A percentile compares a stretch with the other conserved stretches of the same genome.
Conservation (phyloP, 768 basidiomycete genomes). For the Plicaturopsis crispa region DNA sequence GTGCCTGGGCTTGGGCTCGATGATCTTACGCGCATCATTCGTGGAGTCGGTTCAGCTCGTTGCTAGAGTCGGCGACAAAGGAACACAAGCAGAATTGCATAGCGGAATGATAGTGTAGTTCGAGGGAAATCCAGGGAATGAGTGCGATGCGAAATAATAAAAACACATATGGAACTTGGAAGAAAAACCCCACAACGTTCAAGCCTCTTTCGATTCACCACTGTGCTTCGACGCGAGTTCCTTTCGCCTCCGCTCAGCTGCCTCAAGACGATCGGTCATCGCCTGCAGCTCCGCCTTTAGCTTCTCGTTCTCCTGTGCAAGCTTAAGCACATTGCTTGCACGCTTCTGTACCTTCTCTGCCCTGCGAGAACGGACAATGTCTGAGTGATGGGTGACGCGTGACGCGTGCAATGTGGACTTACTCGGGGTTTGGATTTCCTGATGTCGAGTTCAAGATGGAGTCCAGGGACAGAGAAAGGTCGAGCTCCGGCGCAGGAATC, state of each 20-base stretch:
- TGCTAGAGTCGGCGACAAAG: too few species aligned
- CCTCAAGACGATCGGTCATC: constrained; percentile 69
- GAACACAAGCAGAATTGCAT: too few species aligned
- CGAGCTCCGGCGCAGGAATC: constrained; percentile 40
- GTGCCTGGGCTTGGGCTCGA: too few species aligned
- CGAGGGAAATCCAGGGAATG: too few species aligned
- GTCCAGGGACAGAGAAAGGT: constrained; percentile 33
- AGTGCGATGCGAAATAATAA: too few species aligned
- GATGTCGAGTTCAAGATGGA: constrained; percentile 30
- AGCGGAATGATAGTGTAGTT: too few species aligned
- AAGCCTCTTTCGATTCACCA: too few species aligned
- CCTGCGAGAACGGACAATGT: constrained; percentile 15
- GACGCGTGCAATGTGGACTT: constrained; percentile 24
- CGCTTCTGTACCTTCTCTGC: constrained; percentile 50
- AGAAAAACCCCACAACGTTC: too few species aligned
- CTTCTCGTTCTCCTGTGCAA: constrained; percentile 75
- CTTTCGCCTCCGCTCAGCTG: constrained; percentile 56
- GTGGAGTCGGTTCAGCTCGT: too few species aligned
- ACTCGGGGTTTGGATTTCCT: constrained; percentile 28
- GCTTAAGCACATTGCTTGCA: constrained; percentile 68
- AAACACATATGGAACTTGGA: too few species aligned
- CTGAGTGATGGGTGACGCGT: constrained; percentile 18
- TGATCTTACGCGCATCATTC: too few species aligned
- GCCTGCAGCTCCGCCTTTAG: constrained; percentile 68
- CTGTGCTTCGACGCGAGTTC: constrained; percentile 19